Percentiles rank a stretch among this genome's conserved stretches.
Conservation (phyloP, 1,284 basidiomycete genomes). For the Boletus calvinii region DNA sequence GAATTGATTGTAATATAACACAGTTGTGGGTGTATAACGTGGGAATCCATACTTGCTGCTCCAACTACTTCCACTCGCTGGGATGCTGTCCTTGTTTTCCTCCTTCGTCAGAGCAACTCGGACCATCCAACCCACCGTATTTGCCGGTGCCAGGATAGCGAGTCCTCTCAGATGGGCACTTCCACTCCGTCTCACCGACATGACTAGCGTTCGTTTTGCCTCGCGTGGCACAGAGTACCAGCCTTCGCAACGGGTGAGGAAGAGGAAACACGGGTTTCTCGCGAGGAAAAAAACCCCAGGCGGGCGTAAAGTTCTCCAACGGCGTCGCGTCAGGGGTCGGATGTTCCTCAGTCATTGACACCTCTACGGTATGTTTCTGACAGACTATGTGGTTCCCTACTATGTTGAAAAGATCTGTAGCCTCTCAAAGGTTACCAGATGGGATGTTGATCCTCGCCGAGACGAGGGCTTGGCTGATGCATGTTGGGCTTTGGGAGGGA, state of each 20-base stretch:
- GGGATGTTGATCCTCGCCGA: background rate
- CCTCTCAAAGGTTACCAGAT: background rate
- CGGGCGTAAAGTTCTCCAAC: slow-evolving; percentile 36
- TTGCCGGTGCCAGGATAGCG: slow-evolving; percentile 15
- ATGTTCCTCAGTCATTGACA: slow-evolving; percentile 41
- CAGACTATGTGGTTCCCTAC: background rate
- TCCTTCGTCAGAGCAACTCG: slow-evolving; percentile 28
- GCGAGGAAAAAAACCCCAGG: slow-evolving; percentile 33
- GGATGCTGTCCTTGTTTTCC: slow-evolving; percentile 28
- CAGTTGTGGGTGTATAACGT: slow-evolving; percentile 13
- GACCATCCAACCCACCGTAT: slow-evolving; percentile 21
- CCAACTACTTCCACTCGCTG: background rate
- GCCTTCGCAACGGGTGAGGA: slow-evolving; percentile 35
- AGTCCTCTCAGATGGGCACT: slow-evolving; percentile 25
- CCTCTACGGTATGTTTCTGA: slow-evolving; percentile 13
- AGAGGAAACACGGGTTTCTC: slow-evolving; percentile 34
- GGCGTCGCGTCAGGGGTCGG: slow-evolving; percentile 42
- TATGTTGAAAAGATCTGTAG: slow-evolving; percentile 2
- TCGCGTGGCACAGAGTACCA: slow-evolving; percentile 39
- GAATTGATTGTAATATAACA: slow-evolving; percentile 4
- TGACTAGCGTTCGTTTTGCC: slow-evolving; percentile 32
- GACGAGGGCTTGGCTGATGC: background rate
- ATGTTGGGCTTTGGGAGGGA: slow-evolving; percentile 2
- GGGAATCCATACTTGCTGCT: slow-evolving; percentile 17
- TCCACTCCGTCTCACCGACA: slow-evolving; percentile 22